Evolutionary conservation across 2,329 filamentous ascomycete species (phyloP).

Genomic region (Diaporthe sp.): DNA sequence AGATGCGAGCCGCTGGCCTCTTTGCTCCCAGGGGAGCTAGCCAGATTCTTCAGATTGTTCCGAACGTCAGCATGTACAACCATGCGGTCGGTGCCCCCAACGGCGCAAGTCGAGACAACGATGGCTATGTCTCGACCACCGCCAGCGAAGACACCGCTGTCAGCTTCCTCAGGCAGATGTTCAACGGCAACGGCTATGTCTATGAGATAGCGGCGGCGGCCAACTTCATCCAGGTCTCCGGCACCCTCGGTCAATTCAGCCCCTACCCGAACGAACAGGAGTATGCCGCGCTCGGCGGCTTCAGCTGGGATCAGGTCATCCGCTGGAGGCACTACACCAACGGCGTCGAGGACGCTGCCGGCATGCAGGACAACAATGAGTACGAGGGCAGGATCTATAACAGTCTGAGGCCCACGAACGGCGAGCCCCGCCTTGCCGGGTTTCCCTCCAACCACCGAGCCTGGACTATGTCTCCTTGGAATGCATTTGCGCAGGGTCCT

Average conservation of each 20-base stretch:
- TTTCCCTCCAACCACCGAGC: neutral
- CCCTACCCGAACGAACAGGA: slow-evolving; percentile 11
- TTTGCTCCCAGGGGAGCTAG: slow-evolving; percentile 6
- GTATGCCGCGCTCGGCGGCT: slow-evolving; percentile 17
- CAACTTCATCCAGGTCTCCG: slow-evolving; percentile 21
- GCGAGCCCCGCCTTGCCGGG: slow-evolving; percentile 14
- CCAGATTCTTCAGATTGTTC: neutral
- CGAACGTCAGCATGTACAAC: slow-evolving; percentile 16
- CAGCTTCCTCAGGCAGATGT: slow-evolving; percentile 2
- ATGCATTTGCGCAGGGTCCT: neutral
- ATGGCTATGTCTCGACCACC: slow-evolving; percentile 22
- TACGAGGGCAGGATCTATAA: slow-evolving; percentile 2
- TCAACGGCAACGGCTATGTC: slow-evolving; percentile 4
- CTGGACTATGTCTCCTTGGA: slow-evolving; percentile 24
- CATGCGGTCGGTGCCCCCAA: neutral
- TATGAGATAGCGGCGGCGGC: slow-evolving; percentile 14
- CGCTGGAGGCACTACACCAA: slow-evolving; percentile 13
- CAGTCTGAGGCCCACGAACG: neutral
- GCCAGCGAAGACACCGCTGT: slow-evolving; percentile 4
- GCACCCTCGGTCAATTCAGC: slow-evolving; percentile 10
- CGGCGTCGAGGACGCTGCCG: neutral
- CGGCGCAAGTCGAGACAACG: neutral
- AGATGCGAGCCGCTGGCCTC: slow-evolving; percentile 19
- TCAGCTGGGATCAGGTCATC: slow-evolving; percentile 22
- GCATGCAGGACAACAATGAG: neutral